Evolutionary conservation across 2,329 filamentous ascomycete genomes (phyloP).

Genomic region (Tolypocladium ovalisporum): DNA sequence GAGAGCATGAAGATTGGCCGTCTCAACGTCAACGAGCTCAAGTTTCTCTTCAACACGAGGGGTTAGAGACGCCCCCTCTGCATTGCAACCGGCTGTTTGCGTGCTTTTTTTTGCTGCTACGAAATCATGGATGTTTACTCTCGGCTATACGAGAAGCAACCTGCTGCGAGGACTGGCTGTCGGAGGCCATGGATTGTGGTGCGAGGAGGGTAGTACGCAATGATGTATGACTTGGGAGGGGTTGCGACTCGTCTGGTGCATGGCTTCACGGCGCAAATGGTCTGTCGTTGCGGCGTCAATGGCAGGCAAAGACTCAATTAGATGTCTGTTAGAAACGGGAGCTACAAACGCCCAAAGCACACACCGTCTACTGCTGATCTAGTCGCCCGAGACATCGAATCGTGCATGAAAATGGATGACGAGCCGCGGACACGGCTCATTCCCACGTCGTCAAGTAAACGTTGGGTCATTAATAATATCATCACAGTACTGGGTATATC

Average conservation of each 20-base stretch:
- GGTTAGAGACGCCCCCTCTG: neutral
- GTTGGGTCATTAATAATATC: neutral
- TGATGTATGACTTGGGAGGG: neutral
- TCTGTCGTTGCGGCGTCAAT: neutral
- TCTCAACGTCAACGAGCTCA: slow-evolving; percentile 55
- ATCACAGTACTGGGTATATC: neutral
- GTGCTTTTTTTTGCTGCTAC: too few species aligned
- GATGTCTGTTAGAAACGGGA: neutral
- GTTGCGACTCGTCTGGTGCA: too few species aligned
- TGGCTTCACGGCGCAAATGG: neutral
- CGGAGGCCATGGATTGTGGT: neutral
- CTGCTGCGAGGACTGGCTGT: neutral
- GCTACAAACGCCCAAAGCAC: neutral
- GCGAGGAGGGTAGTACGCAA: neutral
- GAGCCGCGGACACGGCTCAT: neutral
- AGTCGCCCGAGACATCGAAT: too few species aligned
- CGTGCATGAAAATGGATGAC: neutral
- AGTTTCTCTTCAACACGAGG: slow-evolving; percentile 50
- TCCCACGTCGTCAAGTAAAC: neutral
- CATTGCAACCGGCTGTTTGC: neutral
- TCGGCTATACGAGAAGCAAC: neutral
- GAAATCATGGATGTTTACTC: neutral
- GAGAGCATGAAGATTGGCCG: slow-evolving; percentile 56
- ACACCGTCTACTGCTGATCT: neutral
- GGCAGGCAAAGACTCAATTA: neutral